phyloP scores from a whole-genome alignment of 1,284 basidiomycete genomes.

The Bothia castanella region DNA sequence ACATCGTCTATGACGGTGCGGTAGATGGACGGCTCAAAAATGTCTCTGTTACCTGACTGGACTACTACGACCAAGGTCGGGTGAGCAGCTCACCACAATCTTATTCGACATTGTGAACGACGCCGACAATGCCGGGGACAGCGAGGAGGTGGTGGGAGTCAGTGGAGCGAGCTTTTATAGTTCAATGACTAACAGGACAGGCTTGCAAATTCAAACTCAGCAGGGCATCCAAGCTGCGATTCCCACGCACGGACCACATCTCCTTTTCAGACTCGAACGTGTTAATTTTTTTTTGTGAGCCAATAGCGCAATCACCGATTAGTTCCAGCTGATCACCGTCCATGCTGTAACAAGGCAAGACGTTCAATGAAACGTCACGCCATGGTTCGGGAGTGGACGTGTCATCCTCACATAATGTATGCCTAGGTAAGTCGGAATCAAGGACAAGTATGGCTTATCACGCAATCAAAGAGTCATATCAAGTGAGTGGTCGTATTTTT shows the following conservation, averaged over 20 bases:
- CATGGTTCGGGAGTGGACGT: not conserved
- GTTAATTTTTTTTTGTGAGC: not conserved
- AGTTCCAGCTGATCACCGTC: conserved; percentile 3
- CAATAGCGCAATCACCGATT: not conserved
- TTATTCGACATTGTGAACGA: conserved; percentile 72
- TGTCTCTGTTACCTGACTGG: conserved; percentile 53
- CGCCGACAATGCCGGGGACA: conserved; percentile 35
- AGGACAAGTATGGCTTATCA: not conserved
- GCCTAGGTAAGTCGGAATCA: not conserved
- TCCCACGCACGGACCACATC: conserved; percentile 49
- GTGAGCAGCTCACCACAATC: conserved; percentile 84
- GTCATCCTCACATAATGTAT: not conserved
- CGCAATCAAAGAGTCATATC: not conserved
- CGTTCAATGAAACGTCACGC: not conserved
- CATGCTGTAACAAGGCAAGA: conserved; percentile 6
- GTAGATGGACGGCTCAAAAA: conserved; percentile 85
- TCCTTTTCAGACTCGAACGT: not conserved
- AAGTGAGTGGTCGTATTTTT: not conserved
- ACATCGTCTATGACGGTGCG: conserved; percentile 97
- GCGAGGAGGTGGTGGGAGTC: conserved; percentile 35
- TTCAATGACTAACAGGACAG: conserved; percentile 41
- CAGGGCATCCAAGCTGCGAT: conserved; percentile 26
- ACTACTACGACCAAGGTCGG: conserved; percentile 55
- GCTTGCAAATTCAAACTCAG: conserved; percentile 41
- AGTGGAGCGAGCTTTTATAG: conserved; percentile 46